Evolutionary conservation across 176 grass and related monocot species (phyloP).

Genomic region (Neostapfia colusana): DNA sequence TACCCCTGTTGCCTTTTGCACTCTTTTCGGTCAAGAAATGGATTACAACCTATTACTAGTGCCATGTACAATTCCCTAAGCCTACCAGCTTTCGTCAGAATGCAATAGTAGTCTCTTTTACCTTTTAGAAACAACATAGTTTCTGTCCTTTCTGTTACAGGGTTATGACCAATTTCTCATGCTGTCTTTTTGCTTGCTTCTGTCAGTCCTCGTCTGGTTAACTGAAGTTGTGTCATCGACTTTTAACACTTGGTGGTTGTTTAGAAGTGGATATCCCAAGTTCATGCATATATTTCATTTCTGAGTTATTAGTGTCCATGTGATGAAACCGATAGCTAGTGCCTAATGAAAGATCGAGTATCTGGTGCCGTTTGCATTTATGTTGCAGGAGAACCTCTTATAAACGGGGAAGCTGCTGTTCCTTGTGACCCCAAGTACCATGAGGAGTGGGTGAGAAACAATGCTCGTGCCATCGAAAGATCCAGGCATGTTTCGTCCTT

Average conservation of each 20-base stretch:
- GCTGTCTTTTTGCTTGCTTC: background rate
- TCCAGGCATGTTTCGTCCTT: background rate
- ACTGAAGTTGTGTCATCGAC: background rate
- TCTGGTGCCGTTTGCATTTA: constrained; percentile 8
- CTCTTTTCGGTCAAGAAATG: too few species aligned
- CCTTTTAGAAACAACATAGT: too few species aligned
- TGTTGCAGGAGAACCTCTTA: constrained; percentile 79
- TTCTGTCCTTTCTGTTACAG: too few species aligned
- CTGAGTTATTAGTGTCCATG: background rate
- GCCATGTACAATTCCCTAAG: too few species aligned
- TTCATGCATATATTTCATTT: background rate
- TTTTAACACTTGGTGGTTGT: background rate
- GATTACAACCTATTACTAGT: too few species aligned
- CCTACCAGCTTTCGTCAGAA: too few species aligned
- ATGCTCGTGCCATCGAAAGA: constrained; percentile 51
- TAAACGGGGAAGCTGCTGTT: constrained; percentile 83
- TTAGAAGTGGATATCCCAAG: background rate
- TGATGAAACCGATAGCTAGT: background rate
- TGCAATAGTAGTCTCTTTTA: too few species aligned
- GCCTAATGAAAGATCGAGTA: background rate
- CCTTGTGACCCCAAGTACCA: constrained; percentile 86
- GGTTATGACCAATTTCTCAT: background rate
- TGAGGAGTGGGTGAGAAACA: constrained; percentile 88
- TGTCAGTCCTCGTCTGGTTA: background rate
- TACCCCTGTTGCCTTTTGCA: too few species aligned